These are phyloP conservation scores for Eimeria maxima DNA, from an alignment of 169 alveolate species.

Conservation along the genomic window DNA sequence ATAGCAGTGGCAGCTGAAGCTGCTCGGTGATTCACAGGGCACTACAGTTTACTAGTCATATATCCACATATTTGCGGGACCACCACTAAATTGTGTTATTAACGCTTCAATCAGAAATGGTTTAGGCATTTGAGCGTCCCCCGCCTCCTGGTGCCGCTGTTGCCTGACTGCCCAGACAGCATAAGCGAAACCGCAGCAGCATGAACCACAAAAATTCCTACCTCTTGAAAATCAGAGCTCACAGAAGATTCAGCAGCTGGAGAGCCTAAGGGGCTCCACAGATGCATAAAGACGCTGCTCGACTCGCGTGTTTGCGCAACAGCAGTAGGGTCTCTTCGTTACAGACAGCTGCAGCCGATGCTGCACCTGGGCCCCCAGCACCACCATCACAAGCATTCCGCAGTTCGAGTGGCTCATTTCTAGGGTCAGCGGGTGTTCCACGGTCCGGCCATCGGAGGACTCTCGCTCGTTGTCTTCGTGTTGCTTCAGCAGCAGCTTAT, in stretches of 20 bases:
- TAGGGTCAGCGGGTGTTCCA: not conserved
- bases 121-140: not conserved
- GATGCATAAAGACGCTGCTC: not conserved
- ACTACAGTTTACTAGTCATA: not conserved
- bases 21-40: not conserved
- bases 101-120: not conserved
- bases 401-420: not conserved
- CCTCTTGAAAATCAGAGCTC: not conserved
- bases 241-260: not conserved
- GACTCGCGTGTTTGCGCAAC: not conserved
- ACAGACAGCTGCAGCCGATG: constrained; percentile 20
- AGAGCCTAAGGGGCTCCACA: constrained; percentile 33
- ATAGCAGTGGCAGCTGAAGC: not conserved
- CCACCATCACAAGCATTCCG: not conserved
- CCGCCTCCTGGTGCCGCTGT: not conserved
- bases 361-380: not conserved
- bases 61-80: not conserved
- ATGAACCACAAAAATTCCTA: not conserved
- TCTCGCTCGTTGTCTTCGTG: constrained; percentile 1
- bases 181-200: not conserved
- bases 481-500: constrained; percentile 65
- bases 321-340: constrained; percentile 5
- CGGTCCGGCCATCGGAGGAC: not conserved
- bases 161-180: not conserved
- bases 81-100: not conserved